phyloP scores from a whole-genome alignment of 305 asterid genomes.

The Ajuga reptans region DNA sequence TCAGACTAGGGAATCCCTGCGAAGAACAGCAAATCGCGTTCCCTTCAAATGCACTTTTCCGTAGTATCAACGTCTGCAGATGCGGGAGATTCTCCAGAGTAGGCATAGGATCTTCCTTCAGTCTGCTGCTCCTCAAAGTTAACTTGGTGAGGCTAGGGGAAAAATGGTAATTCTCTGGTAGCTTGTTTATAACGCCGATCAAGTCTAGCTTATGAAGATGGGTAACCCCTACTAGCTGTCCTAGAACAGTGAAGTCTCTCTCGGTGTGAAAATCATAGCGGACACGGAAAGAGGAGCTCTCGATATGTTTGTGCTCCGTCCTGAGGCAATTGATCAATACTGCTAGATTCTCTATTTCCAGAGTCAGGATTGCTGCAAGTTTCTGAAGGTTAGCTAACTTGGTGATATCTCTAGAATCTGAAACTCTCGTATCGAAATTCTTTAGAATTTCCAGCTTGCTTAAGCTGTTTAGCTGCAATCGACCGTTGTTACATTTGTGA shows the following conservation, averaged over 20 bases:
- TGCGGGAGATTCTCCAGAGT: constrained; percentile 38
- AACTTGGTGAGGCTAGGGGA: constrained; percentile 25
- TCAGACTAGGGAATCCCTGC: constrained; percentile 30
- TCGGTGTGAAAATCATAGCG: constrained; percentile 31
- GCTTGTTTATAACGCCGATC: constrained; percentile 3
- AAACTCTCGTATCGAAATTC: constrained; percentile 28
- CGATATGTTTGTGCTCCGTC: constrained; percentile 19
- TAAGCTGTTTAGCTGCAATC: constrained; percentile 29
- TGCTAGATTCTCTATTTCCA: constrained; percentile 27
- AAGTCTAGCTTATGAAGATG: constrained; percentile 28
- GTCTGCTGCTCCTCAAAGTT: constrained; percentile 29
- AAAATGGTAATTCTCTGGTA: constrained; percentile 19
- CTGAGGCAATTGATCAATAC: constrained; percentile 14
- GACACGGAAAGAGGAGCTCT: constrained; percentile 31
- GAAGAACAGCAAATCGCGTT: constrained; percentile 24
- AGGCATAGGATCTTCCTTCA: constrained; percentile 37
- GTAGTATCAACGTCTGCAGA: constrained; percentile 22
- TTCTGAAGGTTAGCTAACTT: constrained; percentile 29
- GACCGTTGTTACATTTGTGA: constrained; percentile 21
- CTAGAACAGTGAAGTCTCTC: constrained; percentile 18
- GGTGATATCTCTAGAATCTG: constrained; percentile 28
- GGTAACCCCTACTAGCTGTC: constrained; percentile 16
- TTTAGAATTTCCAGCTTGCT: constrained; percentile 28
- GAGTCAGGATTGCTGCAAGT: constrained; percentile 24
- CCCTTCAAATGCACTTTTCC: constrained; percentile 28